phyloP scores from a whole-genome alignment of 257 asterid species.

The Nicotiana paniculata region DNA sequence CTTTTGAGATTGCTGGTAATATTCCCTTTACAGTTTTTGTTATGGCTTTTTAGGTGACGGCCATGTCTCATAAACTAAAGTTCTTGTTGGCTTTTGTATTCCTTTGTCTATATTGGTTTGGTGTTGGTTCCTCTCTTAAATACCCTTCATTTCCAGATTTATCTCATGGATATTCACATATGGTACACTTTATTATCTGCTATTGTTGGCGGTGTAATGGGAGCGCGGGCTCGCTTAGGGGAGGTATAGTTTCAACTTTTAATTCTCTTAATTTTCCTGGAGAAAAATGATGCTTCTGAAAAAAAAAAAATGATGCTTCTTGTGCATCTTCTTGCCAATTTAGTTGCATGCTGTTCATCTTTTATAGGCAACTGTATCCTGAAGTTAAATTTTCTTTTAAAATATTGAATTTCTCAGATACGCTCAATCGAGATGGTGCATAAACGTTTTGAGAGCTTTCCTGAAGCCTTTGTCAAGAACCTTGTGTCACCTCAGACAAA shows the following conservation, averaged over 20 bases:
- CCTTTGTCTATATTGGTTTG: background rate
- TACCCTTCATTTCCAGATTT: slow-evolving; percentile 46
- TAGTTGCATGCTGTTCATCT: background rate
- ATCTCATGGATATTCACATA: slow-evolving; percentile 92
- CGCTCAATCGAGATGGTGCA: slow-evolving; percentile 97
- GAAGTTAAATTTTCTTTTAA: background rate
- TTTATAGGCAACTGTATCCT: slow-evolving; percentile 4
- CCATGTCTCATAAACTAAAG: background rate
- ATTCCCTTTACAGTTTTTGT: background rate
- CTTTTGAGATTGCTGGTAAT: background rate
- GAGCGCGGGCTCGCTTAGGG: slow-evolving; percentile 90
- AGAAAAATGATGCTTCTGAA: background rate
- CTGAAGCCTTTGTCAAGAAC: slow-evolving; percentile 81
- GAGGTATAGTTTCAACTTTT: slow-evolving; percentile 48
- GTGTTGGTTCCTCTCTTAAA: background rate
- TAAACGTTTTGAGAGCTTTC: slow-evolving; percentile 95
- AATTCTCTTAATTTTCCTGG: slow-evolving; percentile 7
- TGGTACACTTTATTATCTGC: slow-evolving; percentile 93
- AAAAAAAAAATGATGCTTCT: background rate
- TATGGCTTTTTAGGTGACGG: background rate
- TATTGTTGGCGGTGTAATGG: slow-evolving; percentile 94
- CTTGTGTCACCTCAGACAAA: slow-evolving; percentile 63
- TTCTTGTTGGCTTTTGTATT: background rate
- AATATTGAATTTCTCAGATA: slow-evolving; percentile 46
- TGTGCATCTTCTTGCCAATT: background rate